Evolutionary conservation across 352 stramenopile genomes (phyloP).

Genomic region (Phytophthora melonis): DNA sequence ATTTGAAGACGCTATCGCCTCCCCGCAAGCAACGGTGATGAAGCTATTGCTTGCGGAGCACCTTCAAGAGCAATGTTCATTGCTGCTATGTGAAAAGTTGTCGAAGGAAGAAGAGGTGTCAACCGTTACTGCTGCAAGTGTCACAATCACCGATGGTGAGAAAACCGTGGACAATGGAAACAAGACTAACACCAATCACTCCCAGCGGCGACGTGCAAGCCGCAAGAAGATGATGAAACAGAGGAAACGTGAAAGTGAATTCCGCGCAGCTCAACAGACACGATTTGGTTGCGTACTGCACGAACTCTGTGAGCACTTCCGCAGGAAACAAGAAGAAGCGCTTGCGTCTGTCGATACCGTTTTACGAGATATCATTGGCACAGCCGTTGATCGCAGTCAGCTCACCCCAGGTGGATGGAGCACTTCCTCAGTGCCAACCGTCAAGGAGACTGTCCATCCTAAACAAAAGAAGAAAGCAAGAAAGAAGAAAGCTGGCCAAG

Average conservation of each 20-base stretch:
- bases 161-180: background rate
- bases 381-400: slow-evolving; percentile 31
- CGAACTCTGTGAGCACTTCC: slow-evolving; percentile 49
- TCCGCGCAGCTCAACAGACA: slow-evolving; percentile 42
- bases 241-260: slow-evolving; percentile 54
- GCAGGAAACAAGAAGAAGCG: slow-evolving; percentile 36
- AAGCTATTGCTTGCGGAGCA: slow-evolving; percentile 78
- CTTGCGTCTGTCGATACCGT: slow-evolving; percentile 41
- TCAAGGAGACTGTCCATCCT: slow-evolving; percentile 3
- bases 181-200: slow-evolving; percentile 41
- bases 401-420: slow-evolving; percentile 32
- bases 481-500: slow-evolving; percentile 27
- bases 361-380: slow-evolving; percentile 53
- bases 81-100: slow-evolving; percentile 69
- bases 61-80: slow-evolving; percentile 75
- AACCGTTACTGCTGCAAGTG: background rate
- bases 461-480: slow-evolving; percentile 44
- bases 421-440: background rate
- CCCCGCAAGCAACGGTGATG: slow-evolving; percentile 64
- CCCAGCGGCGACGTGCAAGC: slow-evolving; percentile 65
- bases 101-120: slow-evolving; percentile 49
- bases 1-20: slow-evolving; percentile 45
- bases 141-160: background rate
- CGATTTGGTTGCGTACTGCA: slow-evolving; percentile 52
- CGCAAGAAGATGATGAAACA: slow-evolving; percentile 79